Base-by-base conservation (phyloP, 352 stramenopile species). In the Phytophthora sp. region DNA sequence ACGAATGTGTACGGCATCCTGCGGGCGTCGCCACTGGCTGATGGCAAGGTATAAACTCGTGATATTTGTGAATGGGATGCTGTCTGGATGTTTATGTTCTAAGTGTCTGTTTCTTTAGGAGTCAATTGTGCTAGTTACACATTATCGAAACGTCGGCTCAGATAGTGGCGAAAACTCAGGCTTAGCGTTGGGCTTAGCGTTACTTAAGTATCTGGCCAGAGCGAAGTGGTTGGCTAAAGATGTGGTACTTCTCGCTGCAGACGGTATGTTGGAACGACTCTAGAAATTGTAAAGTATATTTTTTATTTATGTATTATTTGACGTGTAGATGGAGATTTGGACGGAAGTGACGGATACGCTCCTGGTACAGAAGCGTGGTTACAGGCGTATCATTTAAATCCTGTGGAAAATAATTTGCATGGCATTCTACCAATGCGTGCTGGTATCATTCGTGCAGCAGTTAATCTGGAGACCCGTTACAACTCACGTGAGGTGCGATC, bases 181-280 rank as follows among this genome's bases (percentile, higher is more conserved):
- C 4, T 63, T 94, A 24, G 56, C 80, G 4, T 46, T 94, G 23
- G 82, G 82, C 1, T 47, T 95, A 9, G 79, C 73, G 21, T 53
- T 95, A 53, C 67, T 95, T 4, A 62, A 84, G 30, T 84, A 87
- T 56, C 76, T 95, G 41, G 62, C 72, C 1, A 64, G 67, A 23
- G 82, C 73, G 6, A 90, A 87, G 42, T 95, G 87, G 87, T 75
- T 95, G 45, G 85, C 87, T 12, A 95, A 95, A 49, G 84, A 95
- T 39, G 67, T 95, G n/a, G 82, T 94, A 47, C 61, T 95, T 16
- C 74, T 95, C 23, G 79, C 87, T 57, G 69, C 87, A 8, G 87
- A 95, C 27, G 84, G 86, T 94, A 46, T 46, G 61, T 8, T 45
- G 7, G n/a, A 30, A 20, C 1, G 15, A 31, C n/a, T n/a, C n/a